These are phyloP conservation scores for Ascochyta lentis DNA, from an alignment of 2,329 filamentous ascomycete species.

Conservation along the genomic window DNA sequence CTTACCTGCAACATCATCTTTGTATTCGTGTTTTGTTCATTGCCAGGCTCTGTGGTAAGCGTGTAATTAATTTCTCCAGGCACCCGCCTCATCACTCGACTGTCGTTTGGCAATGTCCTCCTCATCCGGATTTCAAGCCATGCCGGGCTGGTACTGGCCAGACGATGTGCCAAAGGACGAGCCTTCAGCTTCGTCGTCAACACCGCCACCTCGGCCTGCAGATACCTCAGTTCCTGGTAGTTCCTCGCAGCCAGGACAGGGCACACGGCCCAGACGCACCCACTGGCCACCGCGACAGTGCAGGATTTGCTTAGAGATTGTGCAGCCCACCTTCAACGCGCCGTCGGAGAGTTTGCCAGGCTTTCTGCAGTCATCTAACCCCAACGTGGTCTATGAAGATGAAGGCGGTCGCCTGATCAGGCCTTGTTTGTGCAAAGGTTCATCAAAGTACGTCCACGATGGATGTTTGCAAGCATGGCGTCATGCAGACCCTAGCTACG, in stretches of 20 bases:
- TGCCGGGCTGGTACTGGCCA: constrained; percentile 57
- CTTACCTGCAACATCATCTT: constrained; percentile 22
- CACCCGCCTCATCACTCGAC: neutral
- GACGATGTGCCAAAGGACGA: constrained; percentile 51
- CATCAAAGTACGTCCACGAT: constrained; percentile 92
- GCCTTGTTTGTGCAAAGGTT: constrained; percentile 93
- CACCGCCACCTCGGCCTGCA: constrained; percentile 23
- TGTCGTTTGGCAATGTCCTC: constrained; percentile 47
- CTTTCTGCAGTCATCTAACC: constrained; percentile 62
- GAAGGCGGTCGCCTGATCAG: constrained; percentile 79
- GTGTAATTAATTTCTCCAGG: constrained; percentile 24
- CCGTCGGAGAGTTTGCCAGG: constrained; percentile 61
- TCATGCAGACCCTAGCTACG: constrained; percentile 70
- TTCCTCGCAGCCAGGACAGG: constrained; percentile 22
- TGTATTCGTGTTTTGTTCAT: constrained; percentile 25
- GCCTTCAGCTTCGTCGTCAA: constrained; percentile 24
- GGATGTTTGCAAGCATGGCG: constrained; percentile 86
- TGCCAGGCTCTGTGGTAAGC: constrained; percentile 27
- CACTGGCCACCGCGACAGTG: constrained; percentile 78
- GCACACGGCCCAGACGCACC: constrained; percentile 31
- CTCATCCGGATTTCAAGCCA: constrained; percentile 48
- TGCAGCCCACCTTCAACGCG: constrained; percentile 66
- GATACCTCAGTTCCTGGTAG: constrained; percentile 21
- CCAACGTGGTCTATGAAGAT: constrained; percentile 71
- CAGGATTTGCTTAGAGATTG: constrained; percentile 84